Conservation (phyloP, 257 asterid species). For the Solanum pinnatisectum region DNA sequence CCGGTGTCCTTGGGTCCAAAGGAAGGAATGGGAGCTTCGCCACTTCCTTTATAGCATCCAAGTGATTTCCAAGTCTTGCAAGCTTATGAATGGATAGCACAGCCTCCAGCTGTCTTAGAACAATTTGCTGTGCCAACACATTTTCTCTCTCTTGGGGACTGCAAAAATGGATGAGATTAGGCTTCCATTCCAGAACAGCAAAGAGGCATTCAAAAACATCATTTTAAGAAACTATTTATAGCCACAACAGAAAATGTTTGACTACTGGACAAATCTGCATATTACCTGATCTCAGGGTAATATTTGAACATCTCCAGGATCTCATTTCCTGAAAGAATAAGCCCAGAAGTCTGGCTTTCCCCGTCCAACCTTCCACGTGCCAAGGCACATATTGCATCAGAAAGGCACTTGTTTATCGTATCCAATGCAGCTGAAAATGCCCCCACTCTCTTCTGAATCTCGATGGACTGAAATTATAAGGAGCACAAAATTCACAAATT, state of each 20-base stretch:
- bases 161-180: constrained; percentile 5
- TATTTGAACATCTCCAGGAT: constrained; percentile 79
- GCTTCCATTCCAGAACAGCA: not conserved
- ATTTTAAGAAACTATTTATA: not conserved
- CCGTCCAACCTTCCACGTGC: constrained; percentile 92
- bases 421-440: constrained; percentile 88
- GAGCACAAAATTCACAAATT: not conserved
- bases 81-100: constrained; percentile 64
- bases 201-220: not conserved
- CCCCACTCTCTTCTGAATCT: constrained; percentile 86
- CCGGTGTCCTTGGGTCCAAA: constrained; percentile 69
- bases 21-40: constrained; percentile 96
- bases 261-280: not conserved
- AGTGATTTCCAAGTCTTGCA: constrained; percentile 48
- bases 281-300: constrained; percentile 74
- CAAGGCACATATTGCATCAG: constrained; percentile 85
- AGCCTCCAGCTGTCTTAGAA: constrained; percentile 89
- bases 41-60: constrained; percentile 85
- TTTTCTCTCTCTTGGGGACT: constrained; percentile 85
- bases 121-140: constrained; percentile 76
- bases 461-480: constrained; percentile 47
- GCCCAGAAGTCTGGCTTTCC: constrained; percentile 79
- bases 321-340: constrained; percentile 78
- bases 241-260: not conserved
- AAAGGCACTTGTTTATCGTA: constrained; percentile 73